Evolutionary conservation across 2,329 filamentous ascomycete species (phyloP).

Genomic region (Aurifilum marmelostoma): DNA sequence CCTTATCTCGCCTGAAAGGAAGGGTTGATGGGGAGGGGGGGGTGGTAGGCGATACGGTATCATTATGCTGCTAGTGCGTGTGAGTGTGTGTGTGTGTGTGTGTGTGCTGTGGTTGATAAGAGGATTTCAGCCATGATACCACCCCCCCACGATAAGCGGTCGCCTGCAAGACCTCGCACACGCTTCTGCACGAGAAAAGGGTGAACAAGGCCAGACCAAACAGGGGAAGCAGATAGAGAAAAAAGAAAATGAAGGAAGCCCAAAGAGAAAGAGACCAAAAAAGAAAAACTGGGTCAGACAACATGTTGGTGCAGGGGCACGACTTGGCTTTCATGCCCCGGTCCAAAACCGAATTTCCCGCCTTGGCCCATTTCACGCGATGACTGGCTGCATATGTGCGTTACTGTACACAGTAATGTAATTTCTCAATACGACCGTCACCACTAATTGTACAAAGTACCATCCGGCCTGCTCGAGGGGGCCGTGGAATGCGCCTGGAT

Average conservation of each 20-base stretch:
- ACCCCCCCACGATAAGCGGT: slow-evolving; percentile 2
- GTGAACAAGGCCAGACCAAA: neutral
- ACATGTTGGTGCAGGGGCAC: slow-evolving; percentile 1
- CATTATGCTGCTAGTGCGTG: neutral
- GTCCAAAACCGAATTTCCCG: neutral
- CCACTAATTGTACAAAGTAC: neutral
- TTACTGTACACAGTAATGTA: slow-evolving; percentile 6
- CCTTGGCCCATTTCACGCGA: neutral
- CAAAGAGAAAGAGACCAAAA: neutral
- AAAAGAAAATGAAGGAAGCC: neutral
- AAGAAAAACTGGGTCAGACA: neutral
- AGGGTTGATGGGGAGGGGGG: neutral
- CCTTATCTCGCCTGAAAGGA: slow-evolving; percentile 5
- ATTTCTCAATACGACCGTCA: slow-evolving; percentile 27
- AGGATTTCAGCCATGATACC: neutral
- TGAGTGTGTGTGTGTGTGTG: neutral
- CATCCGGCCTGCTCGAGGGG: neutral
- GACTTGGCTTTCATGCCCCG: slow-evolving; percentile 3
- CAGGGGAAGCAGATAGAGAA: neutral
- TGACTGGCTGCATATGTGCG: neutral
- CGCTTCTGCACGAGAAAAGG: slow-evolving; percentile 8
- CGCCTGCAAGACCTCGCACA: neutral
- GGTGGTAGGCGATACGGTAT: neutral
- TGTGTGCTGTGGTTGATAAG: neutral
- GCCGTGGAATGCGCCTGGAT: neutral